These are phyloP conservation scores for Cadophora malorum DNA, from an alignment of 2,329 filamentous ascomycete genomes.

Conservation along the genomic window DNA sequence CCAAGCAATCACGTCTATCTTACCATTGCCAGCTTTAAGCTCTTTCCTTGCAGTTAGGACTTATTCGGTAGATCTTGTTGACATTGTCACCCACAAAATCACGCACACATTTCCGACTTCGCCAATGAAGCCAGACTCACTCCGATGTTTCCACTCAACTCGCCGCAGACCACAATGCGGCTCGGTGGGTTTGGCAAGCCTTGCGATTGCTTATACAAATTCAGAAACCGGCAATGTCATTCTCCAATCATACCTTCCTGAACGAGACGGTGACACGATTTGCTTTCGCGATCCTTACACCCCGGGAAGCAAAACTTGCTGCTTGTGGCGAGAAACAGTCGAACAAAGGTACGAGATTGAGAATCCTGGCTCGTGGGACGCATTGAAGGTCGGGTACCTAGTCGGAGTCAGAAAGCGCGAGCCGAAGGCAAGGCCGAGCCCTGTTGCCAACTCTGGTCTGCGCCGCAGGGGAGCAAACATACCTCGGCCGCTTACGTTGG, in stretches of 20 bases:
- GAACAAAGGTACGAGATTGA: conserved; percentile 60
- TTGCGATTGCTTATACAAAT: conserved; percentile 70
- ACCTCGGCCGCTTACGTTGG: neutral
- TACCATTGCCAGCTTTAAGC: conserved; percentile 63
- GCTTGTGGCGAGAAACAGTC: conserved; percentile 58
- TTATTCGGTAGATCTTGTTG: conserved; percentile 64
- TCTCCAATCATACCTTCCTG: conserved; percentile 66
- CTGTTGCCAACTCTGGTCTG: conserved; percentile 32
- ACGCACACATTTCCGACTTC: conserved; percentile 69
- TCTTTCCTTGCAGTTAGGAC: conserved; percentile 66
- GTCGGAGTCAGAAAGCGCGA: conserved; percentile 62
- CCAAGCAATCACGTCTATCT: conserved; percentile 59
- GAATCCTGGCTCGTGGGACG: conserved; percentile 71
- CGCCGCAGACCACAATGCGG: conserved; percentile 60
- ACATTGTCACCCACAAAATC: conserved; percentile 60
- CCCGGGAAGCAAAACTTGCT: conserved; percentile 52
- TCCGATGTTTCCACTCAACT: conserved; percentile 64
- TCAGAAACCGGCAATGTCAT: conserved; percentile 66
- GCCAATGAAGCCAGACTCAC: conserved; percentile 62
- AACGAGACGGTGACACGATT: conserved; percentile 60
- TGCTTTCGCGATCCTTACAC: conserved; percentile 58
- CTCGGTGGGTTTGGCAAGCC: conserved; percentile 61
- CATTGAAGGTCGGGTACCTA: conserved; percentile 64
- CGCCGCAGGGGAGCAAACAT: conserved; percentile 33
- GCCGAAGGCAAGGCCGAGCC: neutral